A percentile compares a stretch with the other conserved stretches of the same genome.
phyloP scores from a whole-genome alignment of 176 grass and related monocot species.

The Phoenix dactylifera region DNA sequence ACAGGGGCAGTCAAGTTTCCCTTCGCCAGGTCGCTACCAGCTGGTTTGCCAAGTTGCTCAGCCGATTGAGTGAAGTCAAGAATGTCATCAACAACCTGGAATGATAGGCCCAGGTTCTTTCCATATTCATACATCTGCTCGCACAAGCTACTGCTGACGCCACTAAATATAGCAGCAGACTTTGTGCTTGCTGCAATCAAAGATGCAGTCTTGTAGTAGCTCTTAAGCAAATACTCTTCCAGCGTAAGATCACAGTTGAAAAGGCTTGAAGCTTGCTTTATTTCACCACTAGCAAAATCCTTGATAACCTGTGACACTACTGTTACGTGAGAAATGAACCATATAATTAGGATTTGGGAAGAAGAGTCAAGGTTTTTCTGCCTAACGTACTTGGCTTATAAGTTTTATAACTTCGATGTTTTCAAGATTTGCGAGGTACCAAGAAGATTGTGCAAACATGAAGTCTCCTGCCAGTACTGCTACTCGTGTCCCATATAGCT shows the following conservation, averaged over 20 bases:
- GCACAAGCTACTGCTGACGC: constrained; percentile 30
- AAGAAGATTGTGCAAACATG: constrained; percentile 97
- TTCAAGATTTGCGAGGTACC: constrained; percentile 91
- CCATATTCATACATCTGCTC: constrained; percentile 86
- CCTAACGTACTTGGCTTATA: constrained; percentile 72
- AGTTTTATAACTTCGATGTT: constrained; percentile 96
- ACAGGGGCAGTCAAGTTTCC: constrained; percentile 78
- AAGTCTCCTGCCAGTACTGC: constrained; percentile 91
- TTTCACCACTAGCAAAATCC: constrained; percentile 93
- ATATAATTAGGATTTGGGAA: neutral
- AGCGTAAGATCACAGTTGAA: constrained; percentile 72
- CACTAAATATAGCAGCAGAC: constrained; percentile 75
- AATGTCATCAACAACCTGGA: constrained; percentile 94
- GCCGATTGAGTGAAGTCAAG: constrained; percentile 90
- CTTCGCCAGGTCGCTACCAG: constrained; percentile 58
- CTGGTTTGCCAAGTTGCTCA: constrained; percentile 82
- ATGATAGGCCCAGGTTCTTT: constrained; percentile 75
- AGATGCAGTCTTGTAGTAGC: constrained; percentile 92
- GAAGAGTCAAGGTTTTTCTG: constrained; percentile 9
- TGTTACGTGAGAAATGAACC: neutral
- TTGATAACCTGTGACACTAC: constrained; percentile 67
- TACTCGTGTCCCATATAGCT: constrained; percentile 80
- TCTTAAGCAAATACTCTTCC: constrained; percentile 89
- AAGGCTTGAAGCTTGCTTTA: constrained; percentile 78
- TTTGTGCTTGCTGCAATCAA: constrained; percentile 82